Evolutionary conservation across 257 asterid genomes (phyloP).

Genomic region (Buddleja alternifolia): DNA sequence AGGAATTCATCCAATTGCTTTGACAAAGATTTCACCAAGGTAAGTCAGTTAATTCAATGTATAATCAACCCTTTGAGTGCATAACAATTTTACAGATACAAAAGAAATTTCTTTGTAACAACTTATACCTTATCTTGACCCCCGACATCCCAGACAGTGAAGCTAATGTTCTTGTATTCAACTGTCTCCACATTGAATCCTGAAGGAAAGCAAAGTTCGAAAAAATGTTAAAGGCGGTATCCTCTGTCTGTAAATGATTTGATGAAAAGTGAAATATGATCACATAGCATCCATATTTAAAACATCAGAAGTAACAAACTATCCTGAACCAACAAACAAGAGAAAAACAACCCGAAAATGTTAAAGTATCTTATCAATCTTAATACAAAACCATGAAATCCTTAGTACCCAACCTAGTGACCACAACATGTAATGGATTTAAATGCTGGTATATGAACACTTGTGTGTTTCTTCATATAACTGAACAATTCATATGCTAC

Average conservation of each 20-base stretch:
- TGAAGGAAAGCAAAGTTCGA: neutral
- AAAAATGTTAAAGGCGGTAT: neutral
- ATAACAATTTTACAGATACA: no score
- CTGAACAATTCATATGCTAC: neutral
- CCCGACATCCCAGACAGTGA: conserved; percentile 37
- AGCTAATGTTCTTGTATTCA: conserved; percentile 36
- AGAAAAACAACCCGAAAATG: no score
- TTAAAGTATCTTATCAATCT: neutral
- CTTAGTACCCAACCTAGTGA: neutral
- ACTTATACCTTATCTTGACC: conserved; percentile 34
- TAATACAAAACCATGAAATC: neutral
- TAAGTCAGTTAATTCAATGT: no score
- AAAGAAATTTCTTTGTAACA: neutral
- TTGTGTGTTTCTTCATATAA: neutral
- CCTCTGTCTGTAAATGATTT: neutral
- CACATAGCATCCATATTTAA: neutral
- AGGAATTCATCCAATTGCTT: no score
- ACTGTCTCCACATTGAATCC: conserved; percentile 39
- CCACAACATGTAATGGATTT: neutral
- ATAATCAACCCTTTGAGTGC: no score
- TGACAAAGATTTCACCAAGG: no score
- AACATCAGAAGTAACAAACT: neutral
- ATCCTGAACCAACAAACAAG: neutral
- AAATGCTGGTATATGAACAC: no score
- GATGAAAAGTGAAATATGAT: neutral